phyloP scores from a whole-genome alignment of 2,329 filamentous ascomycete genomes.

The Gnomoniopsis smithogilvyi region DNA sequence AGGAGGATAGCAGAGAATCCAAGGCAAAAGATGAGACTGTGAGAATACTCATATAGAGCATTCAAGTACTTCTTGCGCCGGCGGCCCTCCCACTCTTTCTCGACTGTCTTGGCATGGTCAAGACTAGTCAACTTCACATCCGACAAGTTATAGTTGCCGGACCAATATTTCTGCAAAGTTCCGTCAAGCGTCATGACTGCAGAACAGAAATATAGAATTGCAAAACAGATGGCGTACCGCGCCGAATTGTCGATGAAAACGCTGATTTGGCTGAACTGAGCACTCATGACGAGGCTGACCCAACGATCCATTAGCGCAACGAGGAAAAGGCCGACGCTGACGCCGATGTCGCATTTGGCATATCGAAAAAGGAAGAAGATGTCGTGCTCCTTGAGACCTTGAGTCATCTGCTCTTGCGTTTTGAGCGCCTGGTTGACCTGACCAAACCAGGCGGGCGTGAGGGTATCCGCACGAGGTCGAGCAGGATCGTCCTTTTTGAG shows the following conservation, averaged over 20 bases:
- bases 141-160: constrained; percentile 29
- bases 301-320: constrained; percentile 37
- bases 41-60: constrained; percentile 28
- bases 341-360: constrained; percentile 32
- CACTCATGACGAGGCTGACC: constrained; percentile 34
- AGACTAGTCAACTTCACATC: constrained; percentile 29
- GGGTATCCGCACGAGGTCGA: constrained; percentile 26
- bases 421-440: constrained; percentile 31
- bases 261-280: constrained; percentile 23
- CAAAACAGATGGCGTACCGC: constrained; percentile 35
- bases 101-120: constrained; percentile 24
- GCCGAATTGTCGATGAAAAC: constrained; percentile 30
- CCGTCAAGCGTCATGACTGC: constrained; percentile 35
- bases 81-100: constrained; percentile 21
- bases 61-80: constrained; percentile 22
- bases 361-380: constrained; percentile 34
- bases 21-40: constrained; percentile 29
- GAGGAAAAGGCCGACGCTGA: constrained; percentile 35
- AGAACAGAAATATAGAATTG: constrained; percentile 36
- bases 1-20: constrained; percentile 30
- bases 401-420: constrained; percentile 31
- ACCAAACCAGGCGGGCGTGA: constrained; percentile 33
- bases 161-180: constrained; percentile 34
- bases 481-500: constrained; percentile 30
- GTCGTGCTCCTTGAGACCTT: constrained; percentile 36